These are phyloP conservation scores for Atkinsonella texensis DNA, from an alignment of 2,329 filamentous ascomycete species.

Conservation along the genomic window DNA sequence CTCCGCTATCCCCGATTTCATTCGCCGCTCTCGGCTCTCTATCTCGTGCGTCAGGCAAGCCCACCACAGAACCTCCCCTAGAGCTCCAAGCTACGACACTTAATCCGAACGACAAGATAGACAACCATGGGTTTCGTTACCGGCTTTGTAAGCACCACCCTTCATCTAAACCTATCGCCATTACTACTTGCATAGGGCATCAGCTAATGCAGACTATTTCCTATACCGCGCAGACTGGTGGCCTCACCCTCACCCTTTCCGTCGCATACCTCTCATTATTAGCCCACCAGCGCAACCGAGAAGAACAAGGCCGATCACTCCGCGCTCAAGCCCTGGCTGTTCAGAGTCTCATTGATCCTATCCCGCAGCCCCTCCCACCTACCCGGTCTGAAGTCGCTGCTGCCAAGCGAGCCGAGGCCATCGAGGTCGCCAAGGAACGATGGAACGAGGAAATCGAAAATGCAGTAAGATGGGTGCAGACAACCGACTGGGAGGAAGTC, in stretches of 20 bases:
- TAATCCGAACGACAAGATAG: not conserved
- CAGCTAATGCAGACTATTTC: too few relatives aligned
- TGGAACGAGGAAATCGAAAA: conserved; percentile 67
- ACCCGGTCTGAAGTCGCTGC: conserved; percentile 38
- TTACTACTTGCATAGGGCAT: too few relatives aligned
- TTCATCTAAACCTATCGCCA: not conserved
- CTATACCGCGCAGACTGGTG: conserved; percentile 46
- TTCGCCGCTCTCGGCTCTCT: not conserved
- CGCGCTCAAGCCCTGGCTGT: conserved; percentile 45
- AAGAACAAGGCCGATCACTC: conserved; percentile 42
- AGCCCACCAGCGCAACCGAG: conserved; percentile 57
- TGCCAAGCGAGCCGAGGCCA: conserved; percentile 40
- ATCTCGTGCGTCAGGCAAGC: not conserved
- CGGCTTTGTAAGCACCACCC: conserved; percentile 47
- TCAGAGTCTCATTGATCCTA: conserved; percentile 37
- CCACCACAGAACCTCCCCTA: conserved; percentile 17
- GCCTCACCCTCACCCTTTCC: conserved; percentile 63
- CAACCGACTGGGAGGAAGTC: conserved; percentile 51
- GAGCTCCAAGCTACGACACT: conserved; percentile 6
- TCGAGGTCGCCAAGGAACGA: conserved; percentile 59
- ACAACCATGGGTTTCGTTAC: conserved; percentile 57
- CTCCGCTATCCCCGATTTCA: not conserved
- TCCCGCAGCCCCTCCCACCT: conserved; percentile 33
- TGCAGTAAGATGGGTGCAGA: conserved; percentile 54
- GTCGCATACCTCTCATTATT: conserved; percentile 60